phyloP scores from a whole-genome alignment of 306 rosid genomes.

The Vicia faba region DNA sequence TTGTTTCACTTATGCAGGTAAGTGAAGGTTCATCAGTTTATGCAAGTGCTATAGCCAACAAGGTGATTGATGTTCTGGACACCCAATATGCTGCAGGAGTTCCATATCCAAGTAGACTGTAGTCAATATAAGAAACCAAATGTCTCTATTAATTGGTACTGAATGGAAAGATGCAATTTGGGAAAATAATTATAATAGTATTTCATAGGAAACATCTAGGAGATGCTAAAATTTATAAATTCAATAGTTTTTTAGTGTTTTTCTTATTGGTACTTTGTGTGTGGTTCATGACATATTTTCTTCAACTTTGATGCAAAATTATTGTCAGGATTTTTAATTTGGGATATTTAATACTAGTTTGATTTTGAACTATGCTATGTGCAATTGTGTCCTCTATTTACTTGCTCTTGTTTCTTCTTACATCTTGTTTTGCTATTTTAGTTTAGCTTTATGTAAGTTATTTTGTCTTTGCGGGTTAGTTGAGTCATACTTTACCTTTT shows the following conservation, averaged over 20 bases:
- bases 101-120: conserved; percentile 35
- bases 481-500: conserved; percentile 33
- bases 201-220: conserved; percentile 5
- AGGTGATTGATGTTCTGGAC: conserved; percentile 68
- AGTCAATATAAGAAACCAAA: conserved; percentile 26
- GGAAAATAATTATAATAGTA: background rate
- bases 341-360: conserved; percentile 5
- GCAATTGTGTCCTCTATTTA: background rate
- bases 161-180: conserved; percentile 2
- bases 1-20: conserved; percentile 50
- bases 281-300: conserved; percentile 17
- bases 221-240: conserved; percentile 24
- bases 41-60: conserved; percentile 76
- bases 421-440: conserved; percentile 18
- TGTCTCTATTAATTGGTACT: conserved; percentile 8
- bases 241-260: conserved; percentile 22
- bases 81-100: conserved; percentile 53
- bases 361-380: background rate
- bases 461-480: conserved; percentile 29
- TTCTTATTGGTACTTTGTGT: background rate
- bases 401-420: background rate
- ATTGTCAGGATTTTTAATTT: background rate
- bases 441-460: conserved; percentile 32
- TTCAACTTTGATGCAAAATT: conserved; percentile 2
- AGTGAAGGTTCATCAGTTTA: conserved; percentile 71